phyloP scores from a whole-genome alignment of 495 filamentous ascomycete species.

The Podospora comata region DNA sequence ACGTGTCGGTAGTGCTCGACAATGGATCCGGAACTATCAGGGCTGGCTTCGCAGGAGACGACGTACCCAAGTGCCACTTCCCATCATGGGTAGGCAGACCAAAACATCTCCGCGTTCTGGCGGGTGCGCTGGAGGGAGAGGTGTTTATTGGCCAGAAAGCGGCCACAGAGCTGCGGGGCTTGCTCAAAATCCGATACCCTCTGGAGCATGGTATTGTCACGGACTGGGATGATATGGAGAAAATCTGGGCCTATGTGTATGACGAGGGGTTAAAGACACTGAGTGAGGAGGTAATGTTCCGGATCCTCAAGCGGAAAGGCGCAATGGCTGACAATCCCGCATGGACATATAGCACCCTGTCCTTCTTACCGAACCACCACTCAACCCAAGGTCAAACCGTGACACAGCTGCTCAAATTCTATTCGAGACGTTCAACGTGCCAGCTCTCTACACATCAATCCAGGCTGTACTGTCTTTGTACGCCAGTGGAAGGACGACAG shows the following conservation, averaged over 20 bases:
- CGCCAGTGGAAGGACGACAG: constrained; percentile 92
- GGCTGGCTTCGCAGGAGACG: constrained; percentile 94
- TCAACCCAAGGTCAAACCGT: constrained; percentile 93
- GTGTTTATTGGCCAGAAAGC: constrained; percentile 94
- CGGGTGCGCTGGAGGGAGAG: constrained; percentile 93
- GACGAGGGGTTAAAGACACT: constrained; percentile 78
- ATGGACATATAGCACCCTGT: constrained; percentile 70
- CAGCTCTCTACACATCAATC: constrained; percentile 92
- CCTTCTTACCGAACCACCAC: constrained; percentile 90
- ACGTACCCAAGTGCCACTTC: constrained; percentile 92
- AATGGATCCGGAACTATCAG: constrained; percentile 98
- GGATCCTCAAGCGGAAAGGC: background rate
- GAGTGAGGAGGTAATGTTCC: constrained; percentile 76
- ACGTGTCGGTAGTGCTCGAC: constrained; percentile 97
- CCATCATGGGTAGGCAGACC: constrained; percentile 97
- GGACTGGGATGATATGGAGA: constrained; percentile 99
- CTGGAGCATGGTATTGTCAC: constrained; percentile 98
- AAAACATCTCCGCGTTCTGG: constrained; percentile 93
- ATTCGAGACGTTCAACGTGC: constrained; percentile 98
- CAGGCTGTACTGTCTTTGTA: constrained; percentile 96
- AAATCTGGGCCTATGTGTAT: constrained; percentile 83
- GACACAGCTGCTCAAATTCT: constrained; percentile 97
- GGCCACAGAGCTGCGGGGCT: constrained; percentile 81
- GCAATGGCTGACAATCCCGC: background rate
- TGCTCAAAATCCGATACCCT: constrained; percentile 93